phyloP scores from a whole-genome alignment of 306 rosid genomes.

The Sechiopsis laciniata region DNA sequence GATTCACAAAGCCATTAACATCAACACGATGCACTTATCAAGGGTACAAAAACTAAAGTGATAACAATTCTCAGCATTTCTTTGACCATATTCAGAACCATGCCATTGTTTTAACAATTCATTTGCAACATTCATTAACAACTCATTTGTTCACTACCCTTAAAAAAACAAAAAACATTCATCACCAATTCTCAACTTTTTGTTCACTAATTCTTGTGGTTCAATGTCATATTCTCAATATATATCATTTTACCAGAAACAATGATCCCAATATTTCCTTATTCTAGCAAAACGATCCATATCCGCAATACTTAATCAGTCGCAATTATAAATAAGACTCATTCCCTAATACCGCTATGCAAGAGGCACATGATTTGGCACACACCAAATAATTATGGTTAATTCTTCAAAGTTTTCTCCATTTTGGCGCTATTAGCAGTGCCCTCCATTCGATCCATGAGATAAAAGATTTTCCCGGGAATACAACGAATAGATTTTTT shows the following conservation, averaged over 20 bases:
- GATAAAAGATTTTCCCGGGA: not conserved
- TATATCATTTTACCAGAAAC: not conserved
- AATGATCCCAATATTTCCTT: not conserved
- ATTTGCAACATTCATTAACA: no score
- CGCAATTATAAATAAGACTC: not conserved
- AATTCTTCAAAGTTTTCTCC: not conserved
- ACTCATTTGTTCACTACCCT: no score
- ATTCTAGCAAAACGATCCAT: conserved; percentile 5
- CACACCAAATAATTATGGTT: not conserved
- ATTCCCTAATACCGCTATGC: not conserved
- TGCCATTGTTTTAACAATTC: not conserved
- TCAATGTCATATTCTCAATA: not conserved
- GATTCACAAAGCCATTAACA: conserved; percentile 1
- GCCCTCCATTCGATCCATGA: not conserved
- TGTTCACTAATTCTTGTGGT: not conserved
- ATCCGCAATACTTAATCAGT: not conserved
- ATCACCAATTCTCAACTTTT: not conserved
- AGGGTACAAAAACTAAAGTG: not conserved
- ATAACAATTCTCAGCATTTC: not conserved
- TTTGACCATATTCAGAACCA: not conserved
- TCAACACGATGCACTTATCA: not conserved
- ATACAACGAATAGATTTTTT: no score
- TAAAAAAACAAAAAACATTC: no score
- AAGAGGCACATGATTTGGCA: not conserved
- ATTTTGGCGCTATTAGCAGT: not conserved